Conservation (phyloP, 1,284 basidiomycete genomes). For the Paramarasmius palmivorus region DNA sequence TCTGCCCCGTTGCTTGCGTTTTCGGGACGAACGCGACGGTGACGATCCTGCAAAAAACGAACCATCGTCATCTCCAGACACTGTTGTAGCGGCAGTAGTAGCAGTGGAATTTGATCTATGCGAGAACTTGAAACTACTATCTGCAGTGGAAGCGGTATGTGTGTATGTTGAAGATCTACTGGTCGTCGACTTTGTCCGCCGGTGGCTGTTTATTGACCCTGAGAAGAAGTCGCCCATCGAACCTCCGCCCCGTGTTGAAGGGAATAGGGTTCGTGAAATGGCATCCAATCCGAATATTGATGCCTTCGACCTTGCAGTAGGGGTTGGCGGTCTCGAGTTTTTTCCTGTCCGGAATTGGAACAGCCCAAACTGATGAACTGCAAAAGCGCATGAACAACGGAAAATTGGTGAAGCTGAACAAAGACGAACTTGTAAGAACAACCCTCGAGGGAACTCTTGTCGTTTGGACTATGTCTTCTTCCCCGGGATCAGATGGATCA, state of each 20-base stretch:
- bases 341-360: slow-evolving; percentile 81
- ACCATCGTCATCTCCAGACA: slow-evolving; percentile 51
- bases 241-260: slow-evolving; percentile 53
- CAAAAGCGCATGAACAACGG: slow-evolving; percentile 12
- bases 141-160: slow-evolving; percentile 60
- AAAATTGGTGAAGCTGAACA: not conserved
- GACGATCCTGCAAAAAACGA: slow-evolving; percentile 36
- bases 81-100: slow-evolving; percentile 60
- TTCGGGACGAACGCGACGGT: slow-evolving; percentile 46
- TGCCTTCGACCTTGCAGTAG: slow-evolving; percentile 75
- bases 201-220: slow-evolving; percentile 63
- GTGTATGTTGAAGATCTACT: slow-evolving; percentile 74
- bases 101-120: slow-evolving; percentile 66
- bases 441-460: slow-evolving; percentile 70
- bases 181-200: slow-evolving; percentile 62
- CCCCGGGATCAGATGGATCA: slow-evolving; percentile 69
- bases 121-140: slow-evolving; percentile 70
- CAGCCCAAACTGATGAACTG: slow-evolving; percentile 84
- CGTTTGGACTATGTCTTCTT: slow-evolving; percentile 84
- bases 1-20: slow-evolving; percentile 56
- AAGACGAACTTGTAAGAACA: slow-evolving; percentile 74
- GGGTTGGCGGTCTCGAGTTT: slow-evolving; percentile 79
- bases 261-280: slow-evolving; percentile 79
- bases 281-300: slow-evolving; percentile 84
- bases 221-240: slow-evolving; percentile 70